Evolutionary conservation across 2,329 filamentous ascomycete species (phyloP), one percentile per base, ranked within the genome.

Genomic region (Calonectria naviculata): DNA sequence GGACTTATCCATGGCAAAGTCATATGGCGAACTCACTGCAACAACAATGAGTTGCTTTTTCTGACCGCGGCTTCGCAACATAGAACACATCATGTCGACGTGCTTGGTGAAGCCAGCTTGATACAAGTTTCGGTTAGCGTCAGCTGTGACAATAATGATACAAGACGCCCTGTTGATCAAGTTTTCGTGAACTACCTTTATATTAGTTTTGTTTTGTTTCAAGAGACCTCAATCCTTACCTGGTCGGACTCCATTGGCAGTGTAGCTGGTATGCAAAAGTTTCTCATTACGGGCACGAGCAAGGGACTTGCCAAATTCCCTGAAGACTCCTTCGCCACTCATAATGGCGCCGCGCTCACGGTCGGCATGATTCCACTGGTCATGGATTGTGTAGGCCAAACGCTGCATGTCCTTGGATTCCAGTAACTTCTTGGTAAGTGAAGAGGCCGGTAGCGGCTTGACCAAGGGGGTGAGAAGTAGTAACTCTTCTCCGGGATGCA

Each of bases 41-140:
- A 98, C 93, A 4, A 98, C 96, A 28, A 98, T 92, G 42, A 98
- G 85, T 1, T 95, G 94, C 83, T 97, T 98, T 81, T 97, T 94
- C 79, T 95, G 93, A 2, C 93, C 93, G 17, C 89, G 90, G 8
- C 92, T 91, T 8, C 91, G 90, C 68, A 95, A 89, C 90, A 95
- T 93, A 26, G 94, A 94, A 83, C 95, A 98, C 84, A 98, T 96
- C 93, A 97, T 97, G 15, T 95, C 93, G 10, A 98, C 94, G 75
- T 98, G 96, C 81, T 98, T 98, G 2, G 96, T 96, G 80, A 98
- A 98, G 0, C 95, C 95, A 62, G 95, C 92, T 81, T 98, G 96
- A 80, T 98, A 98, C 17, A 97, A 85, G 79, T 98, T 98, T 46
- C 95, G 90, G 80, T 98, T 98, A 1, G 95, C 95, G 83, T 98